Percentiles rank a stretch among this genome's conserved stretches.
phyloP scores from a whole-genome alignment of 2,329 filamentous ascomycete genomes.

The Trichoderma oligosporum region DNA sequence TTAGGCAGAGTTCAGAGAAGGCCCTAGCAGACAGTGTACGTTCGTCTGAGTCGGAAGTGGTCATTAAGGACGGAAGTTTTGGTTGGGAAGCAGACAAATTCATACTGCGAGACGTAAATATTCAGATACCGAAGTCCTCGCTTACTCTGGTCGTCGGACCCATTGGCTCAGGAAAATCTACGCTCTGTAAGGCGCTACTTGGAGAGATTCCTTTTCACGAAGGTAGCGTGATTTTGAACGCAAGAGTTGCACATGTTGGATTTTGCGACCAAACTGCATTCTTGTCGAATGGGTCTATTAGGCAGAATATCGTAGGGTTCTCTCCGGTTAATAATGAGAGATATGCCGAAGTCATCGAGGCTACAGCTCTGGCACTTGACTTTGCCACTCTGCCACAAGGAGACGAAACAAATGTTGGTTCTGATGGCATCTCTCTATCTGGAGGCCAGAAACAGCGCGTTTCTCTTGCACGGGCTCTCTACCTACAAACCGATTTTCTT shows the following conservation, averaged over 20 bases:
- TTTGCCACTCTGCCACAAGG: constrained; percentile 25
- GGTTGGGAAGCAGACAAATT: constrained; percentile 27
- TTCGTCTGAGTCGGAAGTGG: not conserved
- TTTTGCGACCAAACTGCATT: constrained; percentile 27
- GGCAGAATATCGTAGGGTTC: constrained; percentile 30
- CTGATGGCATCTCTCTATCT: constrained; percentile 26
- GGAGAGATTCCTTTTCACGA: constrained; percentile 23
- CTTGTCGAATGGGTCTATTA: constrained; percentile 26
- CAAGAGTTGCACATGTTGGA: not conserved
- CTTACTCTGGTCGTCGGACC: constrained; percentile 31
- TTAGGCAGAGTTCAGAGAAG: not conserved
- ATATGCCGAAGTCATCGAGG: constrained; percentile 28
- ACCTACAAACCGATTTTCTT: constrained; percentile 23
- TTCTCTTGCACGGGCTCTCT: constrained; percentile 25
- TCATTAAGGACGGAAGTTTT: constrained; percentile 24
- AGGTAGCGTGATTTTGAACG: constrained; percentile 15
- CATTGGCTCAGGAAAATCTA: constrained; percentile 27
- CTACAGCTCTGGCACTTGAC: constrained; percentile 24
- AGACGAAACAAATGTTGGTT: constrained; percentile 25
- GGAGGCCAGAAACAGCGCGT: constrained; percentile 29
- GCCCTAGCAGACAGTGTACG: not conserved
- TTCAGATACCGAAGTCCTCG: constrained; percentile 17
- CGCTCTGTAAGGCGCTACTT: constrained; percentile 24
- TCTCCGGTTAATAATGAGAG: constrained; percentile 29
- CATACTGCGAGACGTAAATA: constrained; percentile 22